Base-by-base conservation (phyloP, 2,329 filamentous ascomycete species). In the Ascochyta pisi region DNA sequence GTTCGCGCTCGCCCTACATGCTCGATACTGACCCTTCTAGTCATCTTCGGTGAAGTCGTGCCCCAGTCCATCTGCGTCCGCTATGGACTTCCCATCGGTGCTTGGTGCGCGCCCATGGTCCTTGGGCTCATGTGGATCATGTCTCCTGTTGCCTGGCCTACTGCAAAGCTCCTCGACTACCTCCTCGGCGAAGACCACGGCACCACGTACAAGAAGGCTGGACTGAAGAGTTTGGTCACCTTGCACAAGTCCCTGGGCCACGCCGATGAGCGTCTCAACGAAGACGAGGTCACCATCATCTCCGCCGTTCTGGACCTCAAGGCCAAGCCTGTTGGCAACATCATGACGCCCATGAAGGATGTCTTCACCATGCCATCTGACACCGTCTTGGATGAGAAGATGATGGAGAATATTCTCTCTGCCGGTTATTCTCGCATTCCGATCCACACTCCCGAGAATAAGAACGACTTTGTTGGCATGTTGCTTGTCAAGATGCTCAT, bases 271-370 rank as follows among this genome's bases (percentile, higher is more conserved):
- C 89, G 95, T 54, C 81, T 99, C 50, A 98, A 97, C 76, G 90
- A 96, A 65, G 95, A 99, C 71, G 95, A 99, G 76, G 95, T 99
- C 63, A 98, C 95, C 57, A 99, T 99, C 74, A 99, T 99, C 76
- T 96, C 91, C 64, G 94, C 95, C 34, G 95, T 98, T 13, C 81
- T 99, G 54, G 95, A 99, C 73, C 82, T 99, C 63, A 99, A 98
- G 79, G 93, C 95, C 65, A 99, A 99, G 79, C 84, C 94, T 0
- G 93, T 99, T 6, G 92, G 91, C 40, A 90, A 87, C 70, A 96
- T 99, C 72, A 99, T 99, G 95, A 99, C 96, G 0, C 95, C 95
- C 0, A 98, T 99, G 90, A 88, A 91, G 41, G 93, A 99, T 72
- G 95, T 98, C 44, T 99, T 96, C 73, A 94, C 90, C 58, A 91